These are phyloP conservation scores for Cryptococcus hybrid DNA, from an alignment of 1,284 basidiomycete genomes.

Conservation along the genomic window DNA sequence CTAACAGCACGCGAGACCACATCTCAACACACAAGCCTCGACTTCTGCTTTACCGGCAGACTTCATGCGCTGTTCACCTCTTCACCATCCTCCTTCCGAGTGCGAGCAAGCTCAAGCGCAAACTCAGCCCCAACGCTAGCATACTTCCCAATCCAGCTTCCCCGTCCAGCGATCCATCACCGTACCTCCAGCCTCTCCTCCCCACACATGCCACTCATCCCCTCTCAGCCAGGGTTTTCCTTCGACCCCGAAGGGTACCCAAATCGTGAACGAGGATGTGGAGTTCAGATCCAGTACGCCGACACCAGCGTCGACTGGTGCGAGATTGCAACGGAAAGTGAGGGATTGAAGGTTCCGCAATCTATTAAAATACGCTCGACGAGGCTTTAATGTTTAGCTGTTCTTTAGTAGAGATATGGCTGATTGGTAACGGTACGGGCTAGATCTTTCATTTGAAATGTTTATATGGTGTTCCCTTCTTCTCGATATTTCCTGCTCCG, in stretches of 20 bases:
- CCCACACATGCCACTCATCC: constrained; percentile 8
- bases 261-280: neutral
- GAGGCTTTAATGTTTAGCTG: too few species aligned
- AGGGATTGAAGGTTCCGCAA: too few species aligned
- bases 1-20: constrained; percentile 14
- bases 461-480: too few species aligned
- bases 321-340: neutral
- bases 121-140: neutral
- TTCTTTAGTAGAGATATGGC: too few species aligned
- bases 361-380: too few species aligned
- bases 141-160: neutral
- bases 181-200: constrained; percentile 3
- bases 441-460: too few species aligned
- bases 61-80: constrained; percentile 5
- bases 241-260: constrained; percentile 9
- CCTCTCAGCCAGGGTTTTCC: constrained; percentile 10
- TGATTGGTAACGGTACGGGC: too few species aligned
- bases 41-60: constrained; percentile 4
- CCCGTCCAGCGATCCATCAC: constrained; percentile 1
- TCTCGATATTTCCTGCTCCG: too few species aligned
- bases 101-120: neutral
- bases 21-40: constrained; percentile 8
- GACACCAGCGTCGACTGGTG: neutral
- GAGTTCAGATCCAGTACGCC: neutral
- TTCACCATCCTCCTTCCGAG: constrained; percentile 5